Conservation (phyloP, 768 basidiomycete genomes). For the Suillus spraguei region DNA sequence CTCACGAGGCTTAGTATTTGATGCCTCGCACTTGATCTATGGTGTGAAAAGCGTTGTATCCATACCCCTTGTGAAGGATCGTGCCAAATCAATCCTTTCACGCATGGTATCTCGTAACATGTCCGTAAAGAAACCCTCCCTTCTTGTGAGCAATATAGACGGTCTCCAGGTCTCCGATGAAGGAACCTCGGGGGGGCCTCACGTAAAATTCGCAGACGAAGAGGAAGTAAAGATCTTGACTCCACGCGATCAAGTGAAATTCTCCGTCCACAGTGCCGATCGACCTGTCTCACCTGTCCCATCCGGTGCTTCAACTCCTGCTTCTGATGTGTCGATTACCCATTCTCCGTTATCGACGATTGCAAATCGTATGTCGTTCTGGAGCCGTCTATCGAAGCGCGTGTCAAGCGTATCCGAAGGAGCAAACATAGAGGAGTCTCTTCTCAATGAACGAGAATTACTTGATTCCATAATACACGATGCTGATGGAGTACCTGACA, state of each 20-base stretch:
- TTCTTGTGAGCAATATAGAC: slow-evolving; percentile 35
- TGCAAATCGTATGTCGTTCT: slow-evolving; percentile 71
- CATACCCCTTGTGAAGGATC: slow-evolving; percentile 70
- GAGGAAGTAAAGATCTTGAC: slow-evolving; percentile 49
- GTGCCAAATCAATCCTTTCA: slow-evolving; percentile 56
- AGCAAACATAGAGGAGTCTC: slow-evolving; percentile 13
- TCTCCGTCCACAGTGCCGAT: slow-evolving; percentile 9
- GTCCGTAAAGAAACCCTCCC: slow-evolving; percentile 46
- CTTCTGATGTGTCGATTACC: slow-evolving; percentile 46
- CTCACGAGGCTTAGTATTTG: slow-evolving; percentile 54
- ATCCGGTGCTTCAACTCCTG: slow-evolving; percentile 58
- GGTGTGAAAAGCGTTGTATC: slow-evolving; percentile 67
- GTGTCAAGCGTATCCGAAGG: slow-evolving; percentile 27
- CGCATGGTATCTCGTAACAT: slow-evolving; percentile 55
- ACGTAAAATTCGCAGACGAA: slow-evolving; percentile 57
- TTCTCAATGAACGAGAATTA: slow-evolving; percentile 24
- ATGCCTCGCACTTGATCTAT: slow-evolving; percentile 62
- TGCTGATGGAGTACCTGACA: slow-evolving; percentile 48
- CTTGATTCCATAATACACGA: slow-evolving; percentile 46
- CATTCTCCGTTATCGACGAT: slow-evolving; percentile 60
- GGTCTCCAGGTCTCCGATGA: slow-evolving; percentile 25
- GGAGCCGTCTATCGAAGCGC: slow-evolving; percentile 63
- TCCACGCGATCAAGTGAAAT: slow-evolving; percentile 25
- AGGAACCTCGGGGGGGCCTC: slow-evolving; percentile 27
- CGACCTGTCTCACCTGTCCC: slow-evolving; percentile 27